These are phyloP conservation scores for Fusarium albidum DNA, from an alignment of 2,329 filamentous ascomycete genomes.

Conservation along the genomic window DNA sequence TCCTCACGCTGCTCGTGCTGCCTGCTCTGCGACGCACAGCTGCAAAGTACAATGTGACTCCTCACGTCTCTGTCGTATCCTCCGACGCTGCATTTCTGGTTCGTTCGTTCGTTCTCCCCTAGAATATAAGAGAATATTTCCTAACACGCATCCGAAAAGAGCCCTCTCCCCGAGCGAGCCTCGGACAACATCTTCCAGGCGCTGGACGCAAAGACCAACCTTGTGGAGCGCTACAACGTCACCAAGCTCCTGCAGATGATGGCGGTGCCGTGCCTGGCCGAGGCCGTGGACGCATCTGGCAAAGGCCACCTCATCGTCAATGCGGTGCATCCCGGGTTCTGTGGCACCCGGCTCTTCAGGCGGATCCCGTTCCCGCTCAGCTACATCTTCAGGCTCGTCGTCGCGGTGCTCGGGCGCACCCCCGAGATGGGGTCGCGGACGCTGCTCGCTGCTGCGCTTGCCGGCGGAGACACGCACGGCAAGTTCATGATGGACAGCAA, in stretches of 20 bases:
- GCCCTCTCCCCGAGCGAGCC: slow-evolving; percentile 46
- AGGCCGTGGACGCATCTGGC: slow-evolving; percentile 39
- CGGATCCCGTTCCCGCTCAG: slow-evolving; percentile 41
- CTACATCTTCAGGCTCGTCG: slow-evolving; percentile 21
- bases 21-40: slow-evolving; percentile 51
- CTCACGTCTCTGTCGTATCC: slow-evolving; percentile 49
- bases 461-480: slow-evolving; percentile 50
- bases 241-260: slow-evolving; percentile 45
- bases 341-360: slow-evolving; percentile 50
- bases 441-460: slow-evolving; percentile 48
- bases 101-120: not conserved
- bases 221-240: slow-evolving; percentile 38
- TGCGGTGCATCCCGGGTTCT: slow-evolving; percentile 51
- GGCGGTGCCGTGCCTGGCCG: slow-evolving; percentile 45
- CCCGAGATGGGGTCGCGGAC: slow-evolving; percentile 51
- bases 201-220: slow-evolving; percentile 38
- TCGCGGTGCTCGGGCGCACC: slow-evolving; percentile 44
- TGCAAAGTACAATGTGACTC: slow-evolving; percentile 42
- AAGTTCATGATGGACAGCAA: slow-evolving; percentile 49
- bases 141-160: slow-evolving; percentile 18
- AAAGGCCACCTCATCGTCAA: slow-evolving; percentile 49
- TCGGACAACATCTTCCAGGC: slow-evolving; percentile 44
- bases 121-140: too few species aligned
- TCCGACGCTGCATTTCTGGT: slow-evolving; percentile 45
- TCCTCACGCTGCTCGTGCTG: slow-evolving; percentile 54